A percentile compares a stretch with the other conserved stretches of the same genome.
These are phyloP conservation scores for Ramaria rubella DNA, from an alignment of 768 basidiomycete genomes.

Conservation along the genomic window DNA sequence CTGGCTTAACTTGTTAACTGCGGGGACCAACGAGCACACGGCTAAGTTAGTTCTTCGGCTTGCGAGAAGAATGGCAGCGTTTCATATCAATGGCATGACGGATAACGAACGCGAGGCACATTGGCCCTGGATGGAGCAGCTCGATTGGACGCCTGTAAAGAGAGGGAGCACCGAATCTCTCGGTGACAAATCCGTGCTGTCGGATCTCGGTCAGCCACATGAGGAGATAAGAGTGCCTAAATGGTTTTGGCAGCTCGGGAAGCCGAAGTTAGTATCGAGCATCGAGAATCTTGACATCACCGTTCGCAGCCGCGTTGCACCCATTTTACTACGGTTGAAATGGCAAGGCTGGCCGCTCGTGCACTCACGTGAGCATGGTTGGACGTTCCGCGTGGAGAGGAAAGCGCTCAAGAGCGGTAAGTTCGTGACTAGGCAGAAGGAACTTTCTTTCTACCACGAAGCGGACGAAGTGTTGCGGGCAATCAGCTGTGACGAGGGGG, in stretches of 20 bases:
- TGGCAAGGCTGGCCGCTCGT: constrained; percentile 87
- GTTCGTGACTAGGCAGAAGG: constrained; percentile 39
- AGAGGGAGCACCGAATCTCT: constrained; percentile 1
- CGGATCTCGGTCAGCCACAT: constrained; percentile 28
- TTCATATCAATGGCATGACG: neutral
- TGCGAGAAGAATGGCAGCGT: neutral
- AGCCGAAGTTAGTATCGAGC: constrained; percentile 57
- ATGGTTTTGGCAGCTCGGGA: constrained; percentile 92
- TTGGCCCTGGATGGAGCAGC: constrained; percentile 48
- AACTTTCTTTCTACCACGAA: constrained; percentile 55
- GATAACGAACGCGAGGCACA: neutral
- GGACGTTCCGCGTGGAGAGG: constrained; percentile 77
- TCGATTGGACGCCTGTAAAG: constrained; percentile 54
- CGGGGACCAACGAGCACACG: neutral
- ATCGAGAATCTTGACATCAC: constrained; percentile 81
- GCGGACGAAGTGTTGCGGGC: constrained; percentile 56
- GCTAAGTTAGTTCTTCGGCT: neutral
- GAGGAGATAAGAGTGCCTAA: constrained; percentile 76
- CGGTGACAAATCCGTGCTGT: constrained; percentile 16
- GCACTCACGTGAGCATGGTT: constrained; percentile 81
- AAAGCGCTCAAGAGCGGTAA: constrained; percentile 23
- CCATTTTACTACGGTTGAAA: constrained; percentile 76
- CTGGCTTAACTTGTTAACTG: neutral
- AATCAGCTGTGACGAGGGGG: constrained; percentile 34
- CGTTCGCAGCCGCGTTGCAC: constrained; percentile 73